Evolutionary conservation across 2,329 filamentous ascomycete species (phyloP), one percentile per base, ranked within the genome.

Genomic region (Cladobotryum mycophilum): DNA sequence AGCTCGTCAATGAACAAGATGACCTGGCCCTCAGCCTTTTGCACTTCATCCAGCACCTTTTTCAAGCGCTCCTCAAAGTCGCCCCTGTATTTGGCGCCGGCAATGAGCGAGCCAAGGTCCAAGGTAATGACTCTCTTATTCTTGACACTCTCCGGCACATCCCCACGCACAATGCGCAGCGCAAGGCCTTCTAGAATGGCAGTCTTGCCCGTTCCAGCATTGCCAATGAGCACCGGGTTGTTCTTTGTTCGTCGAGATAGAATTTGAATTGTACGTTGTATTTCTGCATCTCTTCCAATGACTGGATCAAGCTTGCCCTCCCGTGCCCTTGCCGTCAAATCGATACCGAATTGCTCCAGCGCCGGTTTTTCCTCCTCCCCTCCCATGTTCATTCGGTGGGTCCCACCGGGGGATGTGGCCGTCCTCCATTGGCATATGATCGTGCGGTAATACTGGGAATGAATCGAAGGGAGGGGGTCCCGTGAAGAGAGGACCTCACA

Each of bases 11-110:
- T 88, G 69, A 99, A 97, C 3, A 99, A 75, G 41, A 99, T 96
- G 4, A 97, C 86, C 50, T 88, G 82, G 34, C 93, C 93, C 47
- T 96, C 77, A 2, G 92, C 88, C 56, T 95, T 84, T 67, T 95
- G 83, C 11, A 96, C 91, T 67, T 97, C 93, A 61, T 87, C 90
- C 64, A 99, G 69, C 2, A 97, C 90, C 57, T 85, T 85, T 68
- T 97, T 97, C 53, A 97, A 66, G 40, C 93, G 79, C 66, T 99
- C 93, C 66, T 99, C 93, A 53, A 99, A 97, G 61, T 99, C 93
- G 45, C 93, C 93, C 44, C 93, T 76, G 61, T 93, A 99, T 64
- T 96, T 97, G 41, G 93, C 91, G 45, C 93, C 93, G 2, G 93
- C 93, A 60, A 99, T 96, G 14, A 99, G 79, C 35, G 89, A 89